phyloP scores from a whole-genome alignment of 176 grass and related monocot genomes.

The Themeda triandra region DNA sequence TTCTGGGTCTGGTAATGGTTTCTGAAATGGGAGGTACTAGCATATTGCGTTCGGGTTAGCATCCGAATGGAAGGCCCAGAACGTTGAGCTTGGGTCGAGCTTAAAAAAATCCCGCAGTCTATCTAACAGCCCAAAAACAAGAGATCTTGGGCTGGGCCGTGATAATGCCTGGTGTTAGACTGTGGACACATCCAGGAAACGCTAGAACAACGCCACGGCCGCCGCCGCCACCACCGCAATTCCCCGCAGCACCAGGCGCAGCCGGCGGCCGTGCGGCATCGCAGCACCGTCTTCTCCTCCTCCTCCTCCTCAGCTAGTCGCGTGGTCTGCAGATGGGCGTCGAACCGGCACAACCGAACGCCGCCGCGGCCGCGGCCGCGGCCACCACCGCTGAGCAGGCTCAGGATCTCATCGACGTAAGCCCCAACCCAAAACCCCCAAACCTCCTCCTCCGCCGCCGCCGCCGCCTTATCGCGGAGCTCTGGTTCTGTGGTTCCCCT shows the following conservation, averaged over 20 bases:
- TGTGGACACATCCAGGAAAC: not conserved
- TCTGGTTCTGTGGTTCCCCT: not conserved
- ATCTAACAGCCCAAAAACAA: no score
- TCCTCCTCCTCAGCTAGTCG: not conserved
- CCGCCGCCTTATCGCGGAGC: not conserved
- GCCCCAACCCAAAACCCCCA: not conserved
- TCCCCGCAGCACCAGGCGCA: not conserved
- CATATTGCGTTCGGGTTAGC: no score
- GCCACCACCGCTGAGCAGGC: slow-evolving; percentile 30
- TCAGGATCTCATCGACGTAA: slow-evolving; percentile 54
- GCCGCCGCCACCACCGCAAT: slow-evolving; percentile 3
- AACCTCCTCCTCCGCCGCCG: not conserved
- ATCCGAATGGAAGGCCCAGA: no score
- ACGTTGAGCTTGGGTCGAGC: no score
- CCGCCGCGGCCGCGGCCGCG: not conserved
- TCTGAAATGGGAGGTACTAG: no score
- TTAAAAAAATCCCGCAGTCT: no score
- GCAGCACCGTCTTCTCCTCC: not conserved
- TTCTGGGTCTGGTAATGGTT: no score
- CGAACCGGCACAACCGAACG: slow-evolving; percentile 27
- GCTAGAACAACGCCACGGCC: not conserved
- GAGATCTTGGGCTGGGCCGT: not conserved
- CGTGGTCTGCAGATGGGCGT: slow-evolving; percentile 24
- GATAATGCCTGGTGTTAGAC: not conserved
- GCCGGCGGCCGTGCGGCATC: not conserved